Base-by-base conservation (phyloP, 306 rosid genomes). In the Prunus mongolica region DNA sequence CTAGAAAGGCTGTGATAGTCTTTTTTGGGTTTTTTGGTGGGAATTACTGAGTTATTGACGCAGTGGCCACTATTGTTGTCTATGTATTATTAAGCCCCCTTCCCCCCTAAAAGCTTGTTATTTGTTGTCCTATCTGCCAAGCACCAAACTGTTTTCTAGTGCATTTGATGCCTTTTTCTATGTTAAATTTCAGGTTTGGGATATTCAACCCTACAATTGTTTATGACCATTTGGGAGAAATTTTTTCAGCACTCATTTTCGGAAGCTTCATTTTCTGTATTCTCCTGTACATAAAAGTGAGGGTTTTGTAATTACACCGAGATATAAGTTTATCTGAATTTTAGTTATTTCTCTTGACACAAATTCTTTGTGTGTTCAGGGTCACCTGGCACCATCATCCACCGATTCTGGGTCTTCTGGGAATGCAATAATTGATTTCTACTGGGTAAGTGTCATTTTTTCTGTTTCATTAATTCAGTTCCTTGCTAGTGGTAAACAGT, bases 171-270 rank as follows among this genome's bases (percentile, higher is more conserved):
- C 10, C 68, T 82, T 81, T 69, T 22, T 52, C 49, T 24, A 28
- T 44, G 55, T 34, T 50, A 49, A 73, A 77, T 68, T 85, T 89
- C 93, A 94, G 98, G 98, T 92, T 92, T 87, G 87, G 93, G 73
- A 84, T 92, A 80, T 92, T 95, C 89, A 88, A 89, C 80, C 99
- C 97, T 1, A 71, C 92, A n/a, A 54, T 86, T 62, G 99, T 90
- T 61, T 95, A 90, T 81, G 92, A 92, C 83, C 97, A 92, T 87
- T 69, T 95, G 91, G 99, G 99, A 79, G 99, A 95, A 86, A 95
- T 95, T 65, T 95, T 62, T 83, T 90, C 99, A 0, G 83, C 97
- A 12, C 97, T 95, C 70, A 92, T 90, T 75, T 81, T 92, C 64
- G 99, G 97, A 82, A 95, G 99, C 88, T 78, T 95, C 71, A 70